phyloP scores from a whole-genome alignment of 2,329 filamentous ascomycete species.

The Aspergillus cejpii region DNA sequence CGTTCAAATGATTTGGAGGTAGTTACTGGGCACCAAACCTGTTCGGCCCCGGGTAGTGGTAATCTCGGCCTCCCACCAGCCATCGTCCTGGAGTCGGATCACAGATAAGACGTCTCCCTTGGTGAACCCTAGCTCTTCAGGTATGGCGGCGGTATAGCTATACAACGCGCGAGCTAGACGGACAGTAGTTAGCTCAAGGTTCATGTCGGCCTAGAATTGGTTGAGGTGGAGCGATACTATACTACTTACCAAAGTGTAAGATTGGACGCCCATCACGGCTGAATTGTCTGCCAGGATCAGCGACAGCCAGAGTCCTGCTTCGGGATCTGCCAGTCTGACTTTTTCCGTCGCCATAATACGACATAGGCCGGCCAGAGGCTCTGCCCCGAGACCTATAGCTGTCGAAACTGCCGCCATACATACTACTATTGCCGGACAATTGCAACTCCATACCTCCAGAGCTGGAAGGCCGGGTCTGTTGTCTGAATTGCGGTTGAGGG shows the following conservation, averaged over 20 bases:
- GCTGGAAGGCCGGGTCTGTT: conserved; percentile 46
- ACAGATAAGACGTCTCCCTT: conserved; percentile 91
- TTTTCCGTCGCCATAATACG: conserved; percentile 45
- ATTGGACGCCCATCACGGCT: conserved; percentile 82
- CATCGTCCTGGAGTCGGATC: conserved; percentile 86
- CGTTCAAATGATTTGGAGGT: conserved; percentile 52
- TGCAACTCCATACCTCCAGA: conserved; percentile 60
- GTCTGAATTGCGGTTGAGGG: conserved; percentile 48
- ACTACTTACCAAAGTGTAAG: conserved; percentile 89
- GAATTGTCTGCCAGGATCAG: conserved; percentile 60
- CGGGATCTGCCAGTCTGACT: conserved; percentile 50
- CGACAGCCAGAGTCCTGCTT: conserved; percentile 82
- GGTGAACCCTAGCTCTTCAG: conserved; percentile 83
- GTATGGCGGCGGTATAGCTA: conserved; percentile 87
- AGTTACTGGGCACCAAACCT: conserved; percentile 62
- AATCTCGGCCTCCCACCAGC: conserved; percentile 98
- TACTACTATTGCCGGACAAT: conserved; percentile 49
- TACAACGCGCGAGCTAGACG: conserved; percentile 79
- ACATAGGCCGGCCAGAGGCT: conserved; percentile 41
- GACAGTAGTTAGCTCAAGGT: not conserved
- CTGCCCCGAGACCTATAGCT: conserved; percentile 31
- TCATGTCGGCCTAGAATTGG: not conserved
- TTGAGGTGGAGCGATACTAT: not conserved
- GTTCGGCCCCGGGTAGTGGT: conserved; percentile 49
- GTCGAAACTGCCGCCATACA: conserved; percentile 45